Evolutionary conservation across 495 filamentous ascomycete genomes (phyloP).

Genomic region (Lophiotrema nucula): DNA sequence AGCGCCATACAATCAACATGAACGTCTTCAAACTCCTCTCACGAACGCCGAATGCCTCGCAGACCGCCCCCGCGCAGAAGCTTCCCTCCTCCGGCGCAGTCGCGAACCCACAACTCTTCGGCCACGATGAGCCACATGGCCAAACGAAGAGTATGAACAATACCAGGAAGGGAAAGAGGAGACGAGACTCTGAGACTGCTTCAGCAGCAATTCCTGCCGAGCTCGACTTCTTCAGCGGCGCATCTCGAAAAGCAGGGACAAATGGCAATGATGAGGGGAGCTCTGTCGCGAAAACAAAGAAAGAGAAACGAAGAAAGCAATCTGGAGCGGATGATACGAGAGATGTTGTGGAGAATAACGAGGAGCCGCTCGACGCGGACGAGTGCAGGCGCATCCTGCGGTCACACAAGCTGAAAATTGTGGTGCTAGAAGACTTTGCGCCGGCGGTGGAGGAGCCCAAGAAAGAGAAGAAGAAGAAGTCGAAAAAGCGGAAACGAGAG

Average conservation of each 20-base stretch:
- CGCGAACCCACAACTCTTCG: constrained; percentile 56
- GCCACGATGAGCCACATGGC: constrained; percentile 34
- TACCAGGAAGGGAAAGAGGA: not conserved
- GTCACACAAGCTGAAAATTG: constrained; percentile 84
- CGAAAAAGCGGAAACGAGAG: constrained; percentile 43
- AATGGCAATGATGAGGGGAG: constrained; percentile 10
- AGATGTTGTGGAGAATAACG: not conserved
- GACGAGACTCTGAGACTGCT: not conserved
- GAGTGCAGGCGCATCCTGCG: constrained; percentile 73
- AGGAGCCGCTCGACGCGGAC: constrained; percentile 46
- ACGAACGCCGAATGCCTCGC: constrained; percentile 55
- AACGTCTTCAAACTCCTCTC: constrained; percentile 69
- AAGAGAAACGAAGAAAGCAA: not conserved
- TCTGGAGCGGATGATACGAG: too few species aligned
- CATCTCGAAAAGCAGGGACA: not conserved
- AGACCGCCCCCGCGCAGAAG: constrained; percentile 35
- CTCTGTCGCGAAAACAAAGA: too few species aligned
- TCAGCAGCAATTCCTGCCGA: not conserved
- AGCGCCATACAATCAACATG: too few species aligned
- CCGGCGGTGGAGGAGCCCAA: not conserved
- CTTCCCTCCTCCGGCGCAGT: constrained; percentile 55
- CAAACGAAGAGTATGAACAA: not conserved
- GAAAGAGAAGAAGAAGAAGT: constrained; percentile 36
- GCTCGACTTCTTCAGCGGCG: constrained; percentile 35
- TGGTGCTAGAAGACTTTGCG: constrained; percentile 53